Evolutionary conservation across 2,329 filamentous ascomycete genomes (phyloP), one percentile per base, ranked within the genome.

Genomic region (Sporothrix mexicana): DNA sequence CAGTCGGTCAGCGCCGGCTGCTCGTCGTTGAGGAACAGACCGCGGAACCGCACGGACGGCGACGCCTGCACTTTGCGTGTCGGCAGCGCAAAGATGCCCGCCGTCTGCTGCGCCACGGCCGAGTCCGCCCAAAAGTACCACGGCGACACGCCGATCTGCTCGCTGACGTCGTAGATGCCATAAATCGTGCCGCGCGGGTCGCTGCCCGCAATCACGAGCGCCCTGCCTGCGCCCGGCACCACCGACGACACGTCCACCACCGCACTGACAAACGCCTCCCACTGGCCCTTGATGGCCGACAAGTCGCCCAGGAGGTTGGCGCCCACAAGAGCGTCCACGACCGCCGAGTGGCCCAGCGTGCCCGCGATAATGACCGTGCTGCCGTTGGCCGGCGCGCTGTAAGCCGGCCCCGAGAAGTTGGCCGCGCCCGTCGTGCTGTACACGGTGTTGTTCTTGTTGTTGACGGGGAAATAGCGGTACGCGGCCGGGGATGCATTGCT

Each of bases 71-170:
- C 81, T 75, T 89, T 90, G 41, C 81, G 84, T 12, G 82, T 83
- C 17, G 85, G 80, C 13, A 88, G 79, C 5, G 87, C 86, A 75
- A 87, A 91, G 71, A 92, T 87, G 7, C 84, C 82, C 25, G 83
- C 79, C 74, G 86, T 84, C 47, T 43, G 30, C 30, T 84, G 81
- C 70, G 85, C 84, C 0, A 85, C 78, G 0, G 88, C 84, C 0
- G 90, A 87, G 78, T 92, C 90, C 6, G 90, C 89, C 84, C 88
- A 92, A 83, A 86, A 92, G 80, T 92, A 87, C 88, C 89, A 92
- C 57, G 90, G 90, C 45, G 88, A 91, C 13, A 93, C 90, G 36
- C 91, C 91, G 73, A 93, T 92, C 78, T 93, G 90, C 80, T 93
- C 90, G 25, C 89, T 91, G 66, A 93, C 80, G 75, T 91, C 90